Conservation (phyloP, 2,329 filamentous ascomycete genomes). For the Fusarium multiceps region DNA sequence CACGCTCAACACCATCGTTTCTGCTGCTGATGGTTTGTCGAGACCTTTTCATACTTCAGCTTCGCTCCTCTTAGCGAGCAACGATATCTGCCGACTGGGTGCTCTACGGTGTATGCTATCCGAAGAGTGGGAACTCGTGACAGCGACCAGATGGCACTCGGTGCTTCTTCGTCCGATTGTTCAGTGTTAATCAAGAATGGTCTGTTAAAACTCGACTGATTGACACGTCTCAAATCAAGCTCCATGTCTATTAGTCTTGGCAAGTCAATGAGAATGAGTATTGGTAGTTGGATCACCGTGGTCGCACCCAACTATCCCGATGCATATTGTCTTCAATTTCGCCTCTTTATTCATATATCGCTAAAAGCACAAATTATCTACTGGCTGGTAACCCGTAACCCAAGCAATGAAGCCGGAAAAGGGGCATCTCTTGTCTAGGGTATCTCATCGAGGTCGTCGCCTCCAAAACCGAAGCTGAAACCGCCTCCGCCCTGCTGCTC, state of each 20-base stretch:
- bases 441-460: constrained; percentile 61
- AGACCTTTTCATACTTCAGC: neutral
- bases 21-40: neutral
- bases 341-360: constrained; percentile 4
- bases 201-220: constrained; percentile 5
- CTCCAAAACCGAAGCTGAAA: constrained; percentile 68
- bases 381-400: constrained; percentile 3
- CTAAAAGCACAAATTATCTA: constrained; percentile 5
- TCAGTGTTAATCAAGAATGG: neutral
- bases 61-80: neutral
- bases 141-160: neutral
- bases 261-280: neutral
- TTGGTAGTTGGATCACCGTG: neutral
- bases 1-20: constrained; percentile 11
- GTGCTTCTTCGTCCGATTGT: neutral
- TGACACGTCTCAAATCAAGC: neutral
- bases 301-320: neutral
- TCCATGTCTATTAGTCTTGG: neutral
- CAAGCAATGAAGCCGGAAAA: constrained; percentile 1
- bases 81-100: neutral
- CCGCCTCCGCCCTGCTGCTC: constrained; percentile 49
- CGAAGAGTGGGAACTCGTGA: neutral
- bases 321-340: neutral
- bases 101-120: neutral
- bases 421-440: constrained; percentile 45